A percentile compares a stretch with the other conserved stretches of the same genome.
These are phyloP conservation scores for Iberis pinnata DNA, from an alignment of 345 rosid genomes.

Conservation along the genomic window DNA sequence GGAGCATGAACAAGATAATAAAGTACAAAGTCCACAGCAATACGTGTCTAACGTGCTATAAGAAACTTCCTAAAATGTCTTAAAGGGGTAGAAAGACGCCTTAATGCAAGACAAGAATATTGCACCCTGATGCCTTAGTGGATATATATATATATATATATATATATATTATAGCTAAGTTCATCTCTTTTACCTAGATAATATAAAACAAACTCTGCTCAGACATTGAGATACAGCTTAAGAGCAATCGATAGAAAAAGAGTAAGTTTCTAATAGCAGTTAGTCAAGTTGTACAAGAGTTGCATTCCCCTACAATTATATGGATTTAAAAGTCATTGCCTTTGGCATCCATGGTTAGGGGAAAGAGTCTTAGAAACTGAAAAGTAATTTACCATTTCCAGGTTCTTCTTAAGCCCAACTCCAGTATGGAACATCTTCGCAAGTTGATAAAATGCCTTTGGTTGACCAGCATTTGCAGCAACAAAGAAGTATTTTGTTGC, in stretches of 20 bases:
- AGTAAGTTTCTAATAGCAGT: neutral
- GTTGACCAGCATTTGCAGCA: slow-evolving; percentile 95
- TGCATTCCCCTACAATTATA: neutral
- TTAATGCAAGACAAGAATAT: neutral
- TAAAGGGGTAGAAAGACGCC: neutral
- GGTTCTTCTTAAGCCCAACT: slow-evolving; percentile 79
- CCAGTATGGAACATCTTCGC: slow-evolving; percentile 99
- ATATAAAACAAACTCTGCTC: too few relatives aligned
- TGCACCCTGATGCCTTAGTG: neutral
- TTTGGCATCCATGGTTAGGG: slow-evolving; percentile 1
- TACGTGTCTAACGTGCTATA: slow-evolving; percentile 2
- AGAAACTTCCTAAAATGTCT: neutral
- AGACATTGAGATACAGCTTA: slow-evolving; percentile 5
- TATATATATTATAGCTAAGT: neutral
- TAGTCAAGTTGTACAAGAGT: neutral
- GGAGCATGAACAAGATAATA: slow-evolving; percentile 3
- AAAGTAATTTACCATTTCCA: slow-evolving; percentile 48
- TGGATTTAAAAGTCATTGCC: neutral
- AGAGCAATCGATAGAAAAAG: neutral
- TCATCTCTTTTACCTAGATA: neutral
- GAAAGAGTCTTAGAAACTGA: neutral
- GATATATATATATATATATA: too few relatives aligned
- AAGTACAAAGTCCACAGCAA: neutral
- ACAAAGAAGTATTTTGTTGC: slow-evolving; percentile 62
- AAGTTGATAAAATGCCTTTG: slow-evolving; percentile 95